phyloP scores from a whole-genome alignment of 192 early-diverging fungal species.

The Allomyces macrogynus region DNA sequence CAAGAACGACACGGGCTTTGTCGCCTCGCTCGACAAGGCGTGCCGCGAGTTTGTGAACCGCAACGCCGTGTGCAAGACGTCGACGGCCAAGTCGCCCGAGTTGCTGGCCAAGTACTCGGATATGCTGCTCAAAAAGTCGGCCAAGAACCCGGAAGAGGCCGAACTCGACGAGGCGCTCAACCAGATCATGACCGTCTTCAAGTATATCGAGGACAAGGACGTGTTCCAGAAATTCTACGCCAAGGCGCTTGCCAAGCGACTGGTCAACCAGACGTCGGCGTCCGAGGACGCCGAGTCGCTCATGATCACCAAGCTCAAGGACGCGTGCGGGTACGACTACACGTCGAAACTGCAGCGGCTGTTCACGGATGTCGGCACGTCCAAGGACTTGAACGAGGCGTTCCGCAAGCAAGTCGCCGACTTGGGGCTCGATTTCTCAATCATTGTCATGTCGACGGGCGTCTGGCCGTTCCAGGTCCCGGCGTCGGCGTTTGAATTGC shows the following conservation, averaged over 20 bases:
- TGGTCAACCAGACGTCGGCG: constrained; percentile 71
- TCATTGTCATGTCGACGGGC: constrained; percentile 67
- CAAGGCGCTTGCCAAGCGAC: constrained; percentile 76
- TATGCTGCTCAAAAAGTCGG: constrained; percentile 64
- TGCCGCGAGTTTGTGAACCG: constrained; percentile 86
- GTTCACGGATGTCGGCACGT: constrained; percentile 84
- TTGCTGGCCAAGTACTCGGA: constrained; percentile 81
- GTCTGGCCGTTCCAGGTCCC: constrained; percentile 78
- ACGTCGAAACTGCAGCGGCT: constrained; percentile 84
- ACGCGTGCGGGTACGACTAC: constrained; percentile 87
- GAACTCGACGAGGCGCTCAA: constrained; percentile 24
- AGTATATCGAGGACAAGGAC: constrained; percentile 92
- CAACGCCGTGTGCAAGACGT: constrained; percentile 55
- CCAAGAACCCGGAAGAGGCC: constrained; percentile 48
- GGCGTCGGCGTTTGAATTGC: constrained; percentile 60
- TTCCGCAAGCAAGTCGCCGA: constrained; percentile 40
- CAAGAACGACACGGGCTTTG: constrained; percentile 64
- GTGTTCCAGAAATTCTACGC: constrained; percentile 97
- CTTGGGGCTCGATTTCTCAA: constrained; percentile 45
- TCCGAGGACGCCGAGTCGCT: constrained; percentile 79
- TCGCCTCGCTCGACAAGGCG: constrained; percentile 76
- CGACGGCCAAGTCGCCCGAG: constrained; percentile 59
- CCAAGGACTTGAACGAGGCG: constrained; percentile 68
- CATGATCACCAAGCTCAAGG: constrained; percentile 84
- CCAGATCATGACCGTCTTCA: constrained; percentile 69